Evolutionary conservation across 2,329 filamentous ascomycete genomes (phyloP).

Genomic region (Arthroderma sp.): DNA sequence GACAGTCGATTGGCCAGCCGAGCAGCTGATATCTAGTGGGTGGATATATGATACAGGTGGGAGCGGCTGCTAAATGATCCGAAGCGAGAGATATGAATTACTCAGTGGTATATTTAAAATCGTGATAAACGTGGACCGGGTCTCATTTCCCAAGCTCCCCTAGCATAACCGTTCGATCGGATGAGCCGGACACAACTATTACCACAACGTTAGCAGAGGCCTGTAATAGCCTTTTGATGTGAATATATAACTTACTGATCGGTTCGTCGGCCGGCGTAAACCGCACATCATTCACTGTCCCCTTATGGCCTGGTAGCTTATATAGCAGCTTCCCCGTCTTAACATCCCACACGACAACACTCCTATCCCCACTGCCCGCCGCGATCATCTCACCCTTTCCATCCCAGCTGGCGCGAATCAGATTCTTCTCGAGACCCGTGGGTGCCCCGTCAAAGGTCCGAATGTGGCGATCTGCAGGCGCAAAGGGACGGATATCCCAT

Average conservation of each 20-base stretch:
- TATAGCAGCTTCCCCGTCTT: slow-evolving; percentile 83
- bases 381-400: slow-evolving; percentile 73
- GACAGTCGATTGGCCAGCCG: too few relatives aligned
- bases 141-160: slow-evolving; percentile 64
- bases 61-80: too few relatives aligned
- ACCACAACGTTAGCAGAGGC: slow-evolving; percentile 4
- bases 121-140: not conserved
- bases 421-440: slow-evolving; percentile 76
- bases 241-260: slow-evolving; percentile 56
- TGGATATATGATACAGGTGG: too few relatives aligned
- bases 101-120: not conserved
- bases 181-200: slow-evolving; percentile 73
- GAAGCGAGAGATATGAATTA: not conserved
- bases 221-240: slow-evolving; percentile 11
- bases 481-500: slow-evolving; percentile 94
- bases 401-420: slow-evolving; percentile 85
- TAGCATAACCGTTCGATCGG: slow-evolving; percentile 73
- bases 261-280: slow-evolving; percentile 77
- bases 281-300: slow-evolving; percentile 86
- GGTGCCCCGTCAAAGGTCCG: slow-evolving; percentile 87
- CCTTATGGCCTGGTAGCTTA: slow-evolving; percentile 90
- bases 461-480: slow-evolving; percentile 72
- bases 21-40: too few relatives aligned
- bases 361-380: slow-evolving; percentile 80
- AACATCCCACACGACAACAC: slow-evolving; percentile 79